Base-by-base conservation (phyloP, 1,139 yeast genomes). In the Hansenula anomala region DNA sequence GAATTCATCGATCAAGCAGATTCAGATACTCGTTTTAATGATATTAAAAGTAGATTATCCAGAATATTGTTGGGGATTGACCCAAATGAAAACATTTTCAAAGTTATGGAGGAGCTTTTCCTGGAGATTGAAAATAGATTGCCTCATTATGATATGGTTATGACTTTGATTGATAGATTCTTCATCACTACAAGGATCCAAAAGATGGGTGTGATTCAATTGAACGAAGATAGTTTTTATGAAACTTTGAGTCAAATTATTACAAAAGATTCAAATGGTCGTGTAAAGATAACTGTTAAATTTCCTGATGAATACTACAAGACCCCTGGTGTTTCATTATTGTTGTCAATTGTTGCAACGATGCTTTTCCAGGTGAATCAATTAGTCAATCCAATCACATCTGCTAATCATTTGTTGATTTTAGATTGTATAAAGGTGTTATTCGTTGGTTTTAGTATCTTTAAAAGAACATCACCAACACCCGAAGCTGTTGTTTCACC, bases 341-440 rank as follows among this genome's bases (percentile, higher is more conserved):
- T 20, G 9, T 15, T 34, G 14, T 22, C 26, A 2, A 28, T 34
- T 18, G 26, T 34, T 11, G 25, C 36, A 15, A 24, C 18, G 8
- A 34, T 28, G 25, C 15, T 33, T 11, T 33, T 34, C 22, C 30
- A 27, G 23, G 30, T 34, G 8, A 34, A 34, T 22, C 31, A 17
- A 16, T 16, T 26, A 8, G 4, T 27, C 7, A 22, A 22, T 19
- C 30, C 27, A 16, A 28, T 26, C 2, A 19, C 36, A 11, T 33
- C 36, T 7, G 24, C 24, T 11, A 33, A 34, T n/a, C 36, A 34
- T 22, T 12, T 22, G 14, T 34, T 34, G n/a, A 22, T 34, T 4
- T 12, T 34, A 14, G 31, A 34, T 23, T 34, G 26, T 28, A 14
- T 28, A 4, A 23, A 28, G 16, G 7, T 34, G 2, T 10, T 34